Conservation (phyloP, 352 stramenopile species). For the Phytophthora ohioensis region DNA sequence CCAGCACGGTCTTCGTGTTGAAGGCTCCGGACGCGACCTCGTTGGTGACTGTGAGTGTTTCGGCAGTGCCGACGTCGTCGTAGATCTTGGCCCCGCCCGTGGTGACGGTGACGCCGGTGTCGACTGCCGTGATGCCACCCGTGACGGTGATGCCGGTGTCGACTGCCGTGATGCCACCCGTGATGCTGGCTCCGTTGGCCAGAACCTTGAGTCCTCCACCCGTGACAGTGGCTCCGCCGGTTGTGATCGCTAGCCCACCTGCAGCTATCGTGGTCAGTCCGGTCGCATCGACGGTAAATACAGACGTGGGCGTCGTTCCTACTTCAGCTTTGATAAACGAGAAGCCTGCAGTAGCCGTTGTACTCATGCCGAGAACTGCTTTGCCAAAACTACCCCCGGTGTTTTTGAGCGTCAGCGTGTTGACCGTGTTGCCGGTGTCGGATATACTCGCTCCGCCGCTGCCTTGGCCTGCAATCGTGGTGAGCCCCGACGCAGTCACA, state of each 20-base stretch:
- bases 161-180: background rate
- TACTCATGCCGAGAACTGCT: background rate
- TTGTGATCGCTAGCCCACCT: background rate
- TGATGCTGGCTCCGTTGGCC: constrained; percentile 10
- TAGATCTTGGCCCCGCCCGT: background rate
- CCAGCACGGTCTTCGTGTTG: too few species aligned
- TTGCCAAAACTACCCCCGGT: background rate
- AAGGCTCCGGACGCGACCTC: too few species aligned
- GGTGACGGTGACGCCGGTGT: background rate
- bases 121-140: background rate
- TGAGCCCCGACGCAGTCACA: constrained; percentile 2
- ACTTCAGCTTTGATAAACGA: constrained; percentile 36
- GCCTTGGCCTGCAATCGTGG: constrained; percentile 6
- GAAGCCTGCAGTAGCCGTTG: constrained; percentile 15
- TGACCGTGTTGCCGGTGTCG: background rate
- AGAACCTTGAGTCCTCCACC: background rate
- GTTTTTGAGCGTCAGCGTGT: constrained; percentile 1
- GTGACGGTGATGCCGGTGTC: background rate
- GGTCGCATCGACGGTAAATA: constrained; percentile 37
- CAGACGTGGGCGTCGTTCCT: background rate
- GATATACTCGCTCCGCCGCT: constrained; percentile 5
- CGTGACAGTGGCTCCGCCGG: constrained; percentile 1
- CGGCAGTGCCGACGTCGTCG: too few species aligned
- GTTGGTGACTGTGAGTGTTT: too few species aligned
- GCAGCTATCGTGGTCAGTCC: constrained; percentile 40